Percentiles rank a stretch among this genome's conserved stretches.
Evolutionary conservation across 2,329 filamentous ascomycete genomes (phyloP).

Genomic region (Diaporthe destruens): DNA sequence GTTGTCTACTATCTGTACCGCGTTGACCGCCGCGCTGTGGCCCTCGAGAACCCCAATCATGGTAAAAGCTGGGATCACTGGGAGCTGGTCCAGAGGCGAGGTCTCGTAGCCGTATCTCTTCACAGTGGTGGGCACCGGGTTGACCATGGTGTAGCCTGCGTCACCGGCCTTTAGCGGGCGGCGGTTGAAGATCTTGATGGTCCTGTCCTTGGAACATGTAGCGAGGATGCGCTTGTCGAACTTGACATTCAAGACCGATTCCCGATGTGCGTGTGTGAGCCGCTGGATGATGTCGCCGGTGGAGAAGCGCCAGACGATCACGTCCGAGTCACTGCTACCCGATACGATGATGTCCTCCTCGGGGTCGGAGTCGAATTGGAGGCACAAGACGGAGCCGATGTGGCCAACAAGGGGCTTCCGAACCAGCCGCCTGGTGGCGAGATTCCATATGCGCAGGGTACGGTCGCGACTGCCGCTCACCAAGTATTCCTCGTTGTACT

Average conservation of each 20-base stretch:
- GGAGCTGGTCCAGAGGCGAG: conserved; percentile 60
- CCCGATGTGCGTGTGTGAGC: conserved; percentile 81
- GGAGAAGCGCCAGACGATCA: conserved; percentile 94
- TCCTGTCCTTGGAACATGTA: conserved; percentile 97
- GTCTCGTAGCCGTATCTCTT: conserved; percentile 67
- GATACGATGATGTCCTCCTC: conserved; percentile 94
- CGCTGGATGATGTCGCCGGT: conserved; percentile 86
- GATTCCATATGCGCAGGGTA: conserved; percentile 89
- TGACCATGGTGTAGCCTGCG: conserved; percentile 65
- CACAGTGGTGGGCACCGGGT: conserved; percentile 65
- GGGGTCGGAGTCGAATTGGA: conserved; percentile 92
- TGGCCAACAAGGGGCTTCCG: conserved; percentile 82
- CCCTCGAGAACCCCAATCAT: conserved; percentile 85
- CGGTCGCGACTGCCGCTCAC: conserved; percentile 94
- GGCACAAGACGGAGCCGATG: conserved; percentile 86
- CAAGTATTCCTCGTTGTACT: conserved; percentile 86
- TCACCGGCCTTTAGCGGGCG: conserved; percentile 73
- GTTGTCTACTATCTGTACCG: conserved; percentile 87
- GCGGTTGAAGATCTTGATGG: conserved; percentile 96
- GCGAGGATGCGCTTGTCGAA: conserved; percentile 94
- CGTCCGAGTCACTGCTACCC: conserved; percentile 90
- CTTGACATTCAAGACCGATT: conserved; percentile 92
- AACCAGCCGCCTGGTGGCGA: conserved; percentile 83
- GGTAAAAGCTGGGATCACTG: conserved; percentile 74
- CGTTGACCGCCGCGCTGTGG: conserved; percentile 93